Evolutionary conservation across 495 filamentous ascomycete genomes (phyloP).

Genomic region (Wilcoxina mikolae): DNA sequence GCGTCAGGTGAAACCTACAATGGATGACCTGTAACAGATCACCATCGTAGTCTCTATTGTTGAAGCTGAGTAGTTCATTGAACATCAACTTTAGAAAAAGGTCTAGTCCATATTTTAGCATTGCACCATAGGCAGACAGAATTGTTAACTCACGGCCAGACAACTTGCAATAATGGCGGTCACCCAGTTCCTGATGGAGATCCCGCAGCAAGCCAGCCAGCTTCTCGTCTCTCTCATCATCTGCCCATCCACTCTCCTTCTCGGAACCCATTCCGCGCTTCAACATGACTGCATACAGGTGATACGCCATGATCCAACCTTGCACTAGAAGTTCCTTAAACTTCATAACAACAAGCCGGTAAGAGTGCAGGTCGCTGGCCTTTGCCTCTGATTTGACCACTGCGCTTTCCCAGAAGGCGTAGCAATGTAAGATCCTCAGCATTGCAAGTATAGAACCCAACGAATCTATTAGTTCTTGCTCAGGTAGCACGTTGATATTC

Average conservation of each 20-base stretch:
- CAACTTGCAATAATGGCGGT: conserved; percentile 72
- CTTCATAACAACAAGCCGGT: conserved; percentile 44
- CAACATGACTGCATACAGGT: conserved; percentile 20
- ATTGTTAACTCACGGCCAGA: conserved; percentile 31
- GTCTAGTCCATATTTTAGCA: conserved; percentile 40
- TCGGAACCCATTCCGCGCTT: conserved; percentile 17
- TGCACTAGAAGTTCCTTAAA: conserved; percentile 81
- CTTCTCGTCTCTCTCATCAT: conserved; percentile 16
- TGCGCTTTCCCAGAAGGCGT: conserved; percentile 68
- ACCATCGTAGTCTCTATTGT: conserved; percentile 20
- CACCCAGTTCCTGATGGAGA: conserved; percentile 78
- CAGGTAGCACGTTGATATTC: conserved; percentile 44
- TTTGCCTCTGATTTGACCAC: conserved; percentile 52
- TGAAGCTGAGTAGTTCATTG: conserved; percentile 52
- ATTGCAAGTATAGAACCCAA: conserved; percentile 18
- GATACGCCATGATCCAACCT: conserved; percentile 63
- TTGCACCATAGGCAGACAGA: not conserved
- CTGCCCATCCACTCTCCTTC: conserved; percentile 7
- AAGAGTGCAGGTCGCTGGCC: conserved; percentile 27
- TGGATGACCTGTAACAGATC: conserved; percentile 25
- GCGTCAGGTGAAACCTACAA: conserved; percentile 24
- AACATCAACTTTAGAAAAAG: conserved; percentile 74
- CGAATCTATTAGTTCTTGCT: conserved; percentile 30
- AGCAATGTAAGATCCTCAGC: conserved; percentile 54
- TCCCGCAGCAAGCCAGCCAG: conserved; percentile 22